Evolutionary conservation across 2,329 filamentous ascomycete genomes (phyloP).

Genomic region (Sclerotinia sclerotiorum): DNA sequence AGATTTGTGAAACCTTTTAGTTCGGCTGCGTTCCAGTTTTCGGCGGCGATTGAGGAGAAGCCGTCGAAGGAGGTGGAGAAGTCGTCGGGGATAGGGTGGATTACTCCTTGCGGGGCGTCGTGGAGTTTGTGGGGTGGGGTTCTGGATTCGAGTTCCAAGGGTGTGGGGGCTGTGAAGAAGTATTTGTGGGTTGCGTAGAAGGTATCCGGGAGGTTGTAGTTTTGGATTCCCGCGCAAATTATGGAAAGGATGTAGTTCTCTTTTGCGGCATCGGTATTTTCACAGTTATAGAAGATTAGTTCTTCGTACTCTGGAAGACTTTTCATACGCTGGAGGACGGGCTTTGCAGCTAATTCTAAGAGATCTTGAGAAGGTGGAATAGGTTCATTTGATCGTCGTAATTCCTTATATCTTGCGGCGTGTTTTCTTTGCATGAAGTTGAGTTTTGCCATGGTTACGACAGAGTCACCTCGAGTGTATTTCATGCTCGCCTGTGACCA

Average conservation of each 20-base stretch:
- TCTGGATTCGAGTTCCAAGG: constrained; percentile 27
- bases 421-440: constrained; percentile 75
- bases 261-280: constrained; percentile 41
- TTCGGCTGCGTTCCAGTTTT: constrained; percentile 30
- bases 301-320: background rate
- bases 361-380: constrained; percentile 33
- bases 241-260: constrained; percentile 53
- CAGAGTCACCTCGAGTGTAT: constrained; percentile 88
- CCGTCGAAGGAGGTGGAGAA: constrained; percentile 26
- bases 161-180: constrained; percentile 51
- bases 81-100: background rate
- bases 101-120: constrained; percentile 23
- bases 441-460: constrained; percentile 78
- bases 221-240: constrained; percentile 51
- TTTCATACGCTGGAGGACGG: constrained; percentile 33
- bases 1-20: constrained; percentile 15
- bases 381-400: constrained; percentile 19
- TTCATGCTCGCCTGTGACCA: constrained; percentile 69
- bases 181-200: constrained; percentile 58
- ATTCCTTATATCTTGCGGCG: constrained; percentile 36
- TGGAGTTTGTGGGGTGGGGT: constrained; percentile 29
- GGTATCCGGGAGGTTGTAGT: constrained; percentile 54
- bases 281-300: constrained; percentile 28
- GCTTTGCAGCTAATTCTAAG: constrained; percentile 35
- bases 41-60: constrained; percentile 23